Conservation (phyloP, 1,284 basidiomycete species). For the Trichosporon faecale region DNA sequence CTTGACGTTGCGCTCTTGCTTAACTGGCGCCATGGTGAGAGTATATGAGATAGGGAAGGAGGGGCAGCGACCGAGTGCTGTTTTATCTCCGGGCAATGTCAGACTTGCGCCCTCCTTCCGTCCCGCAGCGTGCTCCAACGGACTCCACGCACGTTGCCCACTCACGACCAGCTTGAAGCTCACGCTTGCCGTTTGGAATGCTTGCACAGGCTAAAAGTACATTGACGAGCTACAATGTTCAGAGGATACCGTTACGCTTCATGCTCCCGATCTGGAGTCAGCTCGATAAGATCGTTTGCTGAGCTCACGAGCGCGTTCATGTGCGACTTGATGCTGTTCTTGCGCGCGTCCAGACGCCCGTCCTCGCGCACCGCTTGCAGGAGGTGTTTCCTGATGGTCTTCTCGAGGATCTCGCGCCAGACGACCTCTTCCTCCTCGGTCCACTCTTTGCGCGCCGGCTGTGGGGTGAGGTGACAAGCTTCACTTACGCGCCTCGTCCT, state of each 20-base stretch:
- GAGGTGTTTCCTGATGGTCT: slow-evolving; percentile 18
- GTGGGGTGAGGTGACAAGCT: neutral
- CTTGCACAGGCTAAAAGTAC: neutral
- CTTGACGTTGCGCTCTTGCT: neutral
- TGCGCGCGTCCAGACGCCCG: slow-evolving; percentile 30
- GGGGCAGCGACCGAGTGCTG: neutral
- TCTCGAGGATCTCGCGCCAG: slow-evolving; percentile 24
- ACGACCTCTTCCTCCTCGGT: slow-evolving; percentile 30
- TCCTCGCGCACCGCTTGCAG: slow-evolving; percentile 28
- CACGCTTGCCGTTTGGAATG: no score
- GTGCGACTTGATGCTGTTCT: slow-evolving; percentile 27
- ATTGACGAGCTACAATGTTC: neutral
- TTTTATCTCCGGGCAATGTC: neutral
- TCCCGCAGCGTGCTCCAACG: neutral
- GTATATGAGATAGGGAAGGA: neutral
- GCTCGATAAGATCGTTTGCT: neutral
- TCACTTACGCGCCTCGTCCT: neutral
- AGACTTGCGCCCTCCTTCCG: neutral
- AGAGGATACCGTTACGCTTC: neutral
- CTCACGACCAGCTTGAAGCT: neutral
- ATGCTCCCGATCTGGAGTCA: slow-evolving; percentile 15
- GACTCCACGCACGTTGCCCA: no score
- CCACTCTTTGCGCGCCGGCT: slow-evolving; percentile 21
- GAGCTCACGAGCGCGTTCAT: slow-evolving; percentile 32
- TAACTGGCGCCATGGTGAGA: neutral